These are phyloP conservation scores for Aspergillus eucalypticola DNA, from an alignment of 2,329 filamentous ascomycete genomes.

Conservation along the genomic window DNA sequence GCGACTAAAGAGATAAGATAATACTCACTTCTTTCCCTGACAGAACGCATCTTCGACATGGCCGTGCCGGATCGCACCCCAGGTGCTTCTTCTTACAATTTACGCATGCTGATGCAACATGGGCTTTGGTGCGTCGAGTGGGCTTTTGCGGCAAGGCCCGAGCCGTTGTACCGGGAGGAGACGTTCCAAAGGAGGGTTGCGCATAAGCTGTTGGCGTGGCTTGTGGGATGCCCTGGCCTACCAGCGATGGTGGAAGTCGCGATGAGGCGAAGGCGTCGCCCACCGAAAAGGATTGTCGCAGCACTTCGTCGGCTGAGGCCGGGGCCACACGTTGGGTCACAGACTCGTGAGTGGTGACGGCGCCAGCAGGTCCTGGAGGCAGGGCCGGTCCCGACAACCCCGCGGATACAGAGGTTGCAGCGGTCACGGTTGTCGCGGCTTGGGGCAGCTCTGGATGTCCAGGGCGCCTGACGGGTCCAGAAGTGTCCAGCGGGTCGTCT, in stretches of 20 bases:
- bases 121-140: constrained; percentile 48
- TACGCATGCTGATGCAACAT: constrained; percentile 51
- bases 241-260: constrained; percentile 23
- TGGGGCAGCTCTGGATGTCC: constrained; percentile 33
- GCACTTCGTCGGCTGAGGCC: constrained; percentile 16
- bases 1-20: neutral
- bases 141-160: constrained; percentile 39
- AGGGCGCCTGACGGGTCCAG: constrained; percentile 35
- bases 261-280: constrained; percentile 23
- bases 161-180: constrained; percentile 23
- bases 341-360: constrained; percentile 15
- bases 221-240: constrained; percentile 21
- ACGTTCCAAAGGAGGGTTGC: constrained; percentile 25
- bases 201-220: constrained; percentile 27
- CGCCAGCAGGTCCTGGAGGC: constrained; percentile 19
- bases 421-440: constrained; percentile 20
- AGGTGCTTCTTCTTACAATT: constrained; percentile 53
- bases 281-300: constrained; percentile 19
- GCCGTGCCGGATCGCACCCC: constrained; percentile 48
- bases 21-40: constrained; percentile 48
- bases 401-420: constrained; percentile 10
- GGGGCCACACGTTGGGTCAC: constrained; percentile 20
- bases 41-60: constrained; percentile 48
- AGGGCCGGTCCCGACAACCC: constrained; percentile 15
- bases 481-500: constrained; percentile 40